A percentile compares a stretch with the other conserved stretches of the same genome.
Evolutionary conservation across 805 yeast species (phyloP).

Genomic region (Gaillardinia entomophila): DNA sequence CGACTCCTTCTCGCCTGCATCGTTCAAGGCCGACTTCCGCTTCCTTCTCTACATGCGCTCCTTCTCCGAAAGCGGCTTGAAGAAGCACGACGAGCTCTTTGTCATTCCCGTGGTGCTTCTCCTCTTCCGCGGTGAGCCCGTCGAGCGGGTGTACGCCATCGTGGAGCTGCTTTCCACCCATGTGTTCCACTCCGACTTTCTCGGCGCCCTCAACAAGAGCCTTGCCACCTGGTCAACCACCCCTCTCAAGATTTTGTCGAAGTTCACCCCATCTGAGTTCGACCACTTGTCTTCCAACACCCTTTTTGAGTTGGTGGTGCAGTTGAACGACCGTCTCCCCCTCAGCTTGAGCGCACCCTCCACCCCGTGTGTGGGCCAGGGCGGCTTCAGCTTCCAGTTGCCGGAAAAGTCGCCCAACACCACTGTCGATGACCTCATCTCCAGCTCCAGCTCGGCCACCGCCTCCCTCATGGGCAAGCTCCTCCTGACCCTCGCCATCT

Average conservation of each 20-base stretch:
- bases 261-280: slow-evolving; percentile 25
- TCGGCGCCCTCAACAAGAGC: slow-evolving; percentile 17
- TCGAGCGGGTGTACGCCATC: slow-evolving; percentile 22
- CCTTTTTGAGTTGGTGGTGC: slow-evolving; percentile 29
- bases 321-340: slow-evolving; percentile 37
- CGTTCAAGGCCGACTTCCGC: slow-evolving; percentile 20
- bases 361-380: slow-evolving; percentile 26
- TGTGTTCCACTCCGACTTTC: slow-evolving; percentile 22
- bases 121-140: slow-evolving; percentile 18
- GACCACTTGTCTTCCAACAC: slow-evolving; percentile 21
- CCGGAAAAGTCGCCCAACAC: not conserved
- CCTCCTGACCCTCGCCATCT: slow-evolving; percentile 28
- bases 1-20: slow-evolving; percentile 5
- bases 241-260: slow-evolving; percentile 16
- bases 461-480: slow-evolving; percentile 21
- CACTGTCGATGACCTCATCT: not conserved
- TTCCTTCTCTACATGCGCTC: slow-evolving; percentile 32
- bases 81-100: slow-evolving; percentile 34
- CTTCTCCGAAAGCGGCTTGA: slow-evolving; percentile 30
- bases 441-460: not conserved
- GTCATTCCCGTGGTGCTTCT: slow-evolving; percentile 32
- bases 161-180: slow-evolving; percentile 28
- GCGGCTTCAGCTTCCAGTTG: slow-evolving; percentile 1
- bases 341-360: slow-evolving; percentile 40
- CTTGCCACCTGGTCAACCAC: slow-evolving; percentile 26